Evolutionary conservation across 108 stramenopile genomes (phyloP).

Genomic region (Cyclotella choctawhatcheeana): DNA sequence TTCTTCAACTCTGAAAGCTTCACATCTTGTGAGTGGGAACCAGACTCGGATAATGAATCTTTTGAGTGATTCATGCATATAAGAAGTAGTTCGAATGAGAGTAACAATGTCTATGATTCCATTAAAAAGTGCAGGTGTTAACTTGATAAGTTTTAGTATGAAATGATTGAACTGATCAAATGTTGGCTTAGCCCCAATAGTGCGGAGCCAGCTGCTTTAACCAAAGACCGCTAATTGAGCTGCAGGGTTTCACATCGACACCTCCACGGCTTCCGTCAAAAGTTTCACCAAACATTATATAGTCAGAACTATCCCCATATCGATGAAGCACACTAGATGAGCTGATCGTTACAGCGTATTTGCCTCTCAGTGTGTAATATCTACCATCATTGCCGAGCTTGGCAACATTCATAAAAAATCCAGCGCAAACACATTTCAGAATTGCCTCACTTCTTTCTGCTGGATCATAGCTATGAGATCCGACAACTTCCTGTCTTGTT

Average conservation of each 20-base stretch:
- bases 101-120: not conserved
- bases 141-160: not conserved
- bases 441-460: constrained; percentile 69
- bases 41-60: not conserved
- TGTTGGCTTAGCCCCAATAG: constrained; percentile 73
- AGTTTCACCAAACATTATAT: constrained; percentile 83
- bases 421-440: constrained; percentile 87
- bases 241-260: constrained; percentile 84
- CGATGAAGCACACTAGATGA: constrained; percentile 70
- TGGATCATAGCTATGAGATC: constrained; percentile 48
- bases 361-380: constrained; percentile 91
- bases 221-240: constrained; percentile 93
- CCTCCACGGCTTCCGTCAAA: constrained; percentile 81
- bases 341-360: constrained; percentile 69
- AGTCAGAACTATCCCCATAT: constrained; percentile 69
- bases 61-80: not conserved
- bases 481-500: constrained; percentile 39
- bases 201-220: constrained; percentile 97
- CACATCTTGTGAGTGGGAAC: constrained; percentile 1
- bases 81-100: not conserved
- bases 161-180: not conserved
- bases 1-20: constrained; percentile 9
- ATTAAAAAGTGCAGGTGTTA: not conserved
- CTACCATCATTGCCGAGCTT: constrained; percentile 91
- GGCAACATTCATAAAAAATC: constrained; percentile 95